Evolutionary conservation across 495 filamentous ascomycete species (phyloP).

Genomic region (Aspergillus biplanus): DNA sequence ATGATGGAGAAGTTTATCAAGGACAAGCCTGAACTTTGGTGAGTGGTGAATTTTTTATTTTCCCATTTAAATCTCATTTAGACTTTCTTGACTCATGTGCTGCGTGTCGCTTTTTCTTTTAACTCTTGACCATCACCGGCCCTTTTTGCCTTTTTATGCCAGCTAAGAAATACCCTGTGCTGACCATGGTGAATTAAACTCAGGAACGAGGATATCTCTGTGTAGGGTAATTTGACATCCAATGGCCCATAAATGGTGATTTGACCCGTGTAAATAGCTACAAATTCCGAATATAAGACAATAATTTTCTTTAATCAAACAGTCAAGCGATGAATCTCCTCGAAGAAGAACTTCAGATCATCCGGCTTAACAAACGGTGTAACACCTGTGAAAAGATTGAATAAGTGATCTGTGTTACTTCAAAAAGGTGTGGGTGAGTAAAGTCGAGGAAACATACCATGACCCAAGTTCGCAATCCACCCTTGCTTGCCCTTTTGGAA

Average conservation of each 20-base stretch:
- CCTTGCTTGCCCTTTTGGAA: constrained; percentile 87
- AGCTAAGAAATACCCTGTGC: not conserved
- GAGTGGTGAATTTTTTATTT: constrained; percentile 30
- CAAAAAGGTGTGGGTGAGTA: not conserved
- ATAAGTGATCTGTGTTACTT: constrained; percentile 23
- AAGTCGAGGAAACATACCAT: constrained; percentile 60
- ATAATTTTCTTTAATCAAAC: constrained; percentile 23
- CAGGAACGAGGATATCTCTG: constrained; percentile 79
- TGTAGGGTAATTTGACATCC: constrained; percentile 32
- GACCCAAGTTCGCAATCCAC: constrained; percentile 87
- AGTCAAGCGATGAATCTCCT: constrained; percentile 78
- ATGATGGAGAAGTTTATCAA: constrained; percentile 79
- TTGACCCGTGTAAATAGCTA: constrained; percentile 19
- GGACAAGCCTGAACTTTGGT: constrained; percentile 79
- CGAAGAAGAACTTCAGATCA: constrained; percentile 87
- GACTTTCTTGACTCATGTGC: constrained; percentile 1
- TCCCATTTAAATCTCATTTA: constrained; percentile 14
- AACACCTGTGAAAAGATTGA: constrained; percentile 59
- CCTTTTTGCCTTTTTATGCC: constrained; percentile 5
- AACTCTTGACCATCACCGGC: not conserved
- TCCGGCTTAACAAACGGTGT: constrained; percentile 94
- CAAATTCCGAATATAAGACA: constrained; percentile 5
- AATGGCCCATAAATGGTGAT: not conserved
- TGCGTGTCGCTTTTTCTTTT: not conserved
- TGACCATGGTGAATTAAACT: constrained; percentile 13